phyloP scores from a whole-genome alignment of 2,329 filamentous ascomycete genomes.

The Arthrinium phaeospermum region DNA sequence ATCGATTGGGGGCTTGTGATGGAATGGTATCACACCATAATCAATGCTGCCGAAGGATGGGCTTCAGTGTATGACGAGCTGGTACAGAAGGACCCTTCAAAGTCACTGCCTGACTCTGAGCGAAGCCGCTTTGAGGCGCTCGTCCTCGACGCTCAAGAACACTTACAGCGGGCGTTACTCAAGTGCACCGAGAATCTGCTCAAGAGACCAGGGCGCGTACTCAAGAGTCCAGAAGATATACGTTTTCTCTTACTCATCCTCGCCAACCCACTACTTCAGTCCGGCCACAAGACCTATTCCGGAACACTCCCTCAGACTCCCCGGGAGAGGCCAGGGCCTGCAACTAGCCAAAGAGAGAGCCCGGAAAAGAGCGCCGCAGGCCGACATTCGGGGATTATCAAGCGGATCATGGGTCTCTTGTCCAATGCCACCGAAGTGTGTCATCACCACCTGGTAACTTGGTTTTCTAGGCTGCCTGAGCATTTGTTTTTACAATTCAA shows the following conservation, averaged over 20 bases:
- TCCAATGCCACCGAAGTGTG: slow-evolving; percentile 77
- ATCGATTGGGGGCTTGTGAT: slow-evolving; percentile 76
- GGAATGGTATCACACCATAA: slow-evolving; percentile 76
- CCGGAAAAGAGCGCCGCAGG: slow-evolving; percentile 53
- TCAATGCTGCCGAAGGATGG: slow-evolving; percentile 74
- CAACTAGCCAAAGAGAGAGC: not conserved
- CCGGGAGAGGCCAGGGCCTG: not conserved
- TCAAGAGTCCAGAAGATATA: slow-evolving; percentile 72
- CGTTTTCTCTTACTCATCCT: slow-evolving; percentile 81
- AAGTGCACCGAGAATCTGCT: slow-evolving; percentile 81
- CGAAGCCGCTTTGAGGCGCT: slow-evolving; percentile 53
- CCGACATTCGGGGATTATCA: slow-evolving; percentile 83
- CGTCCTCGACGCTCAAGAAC: slow-evolving; percentile 65
- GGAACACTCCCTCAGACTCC: slow-evolving; percentile 23
- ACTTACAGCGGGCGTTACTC: slow-evolving; percentile 72
- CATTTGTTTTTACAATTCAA: slow-evolving; percentile 74
- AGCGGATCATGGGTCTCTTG: slow-evolving; percentile 80
- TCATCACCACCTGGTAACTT: slow-evolving; percentile 77
- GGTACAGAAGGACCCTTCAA: slow-evolving; percentile 41
- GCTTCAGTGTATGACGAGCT: slow-evolving; percentile 62
- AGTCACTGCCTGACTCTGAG: slow-evolving; percentile 41
- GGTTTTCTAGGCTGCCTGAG: slow-evolving; percentile 76
- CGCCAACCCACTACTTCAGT: slow-evolving; percentile 76
- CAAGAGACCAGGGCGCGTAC: slow-evolving; percentile 75
- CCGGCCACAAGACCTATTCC: slow-evolving; percentile 35